phyloP scores from a whole-genome alignment of 192 early-diverging fungal genomes.

The Backusella circina region DNA sequence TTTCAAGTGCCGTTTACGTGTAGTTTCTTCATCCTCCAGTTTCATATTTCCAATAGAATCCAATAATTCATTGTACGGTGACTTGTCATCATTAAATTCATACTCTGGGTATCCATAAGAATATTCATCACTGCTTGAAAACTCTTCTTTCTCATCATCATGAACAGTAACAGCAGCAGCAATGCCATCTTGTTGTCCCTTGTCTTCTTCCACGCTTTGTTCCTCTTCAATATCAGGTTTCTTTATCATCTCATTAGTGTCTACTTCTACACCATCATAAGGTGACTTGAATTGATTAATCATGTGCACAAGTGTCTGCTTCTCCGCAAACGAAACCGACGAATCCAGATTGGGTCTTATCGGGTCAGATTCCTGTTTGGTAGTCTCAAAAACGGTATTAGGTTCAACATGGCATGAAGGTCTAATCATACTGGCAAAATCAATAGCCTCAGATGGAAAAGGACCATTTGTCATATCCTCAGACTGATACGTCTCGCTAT shows the following conservation, averaged over 20 bases:
- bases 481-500: not conserved
- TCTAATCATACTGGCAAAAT: not conserved
- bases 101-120: not conserved
- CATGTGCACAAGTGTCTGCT: conserved; percentile 14
- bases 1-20: not conserved
- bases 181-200: not conserved
- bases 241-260: not conserved
- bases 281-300: conserved; percentile 21
- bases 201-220: not conserved
- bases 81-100: not conserved
- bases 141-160: not conserved
- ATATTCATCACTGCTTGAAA: not conserved
- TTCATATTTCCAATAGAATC: not conserved
- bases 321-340: not conserved
- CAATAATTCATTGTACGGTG: conserved; percentile 17
- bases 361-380: not conserved
- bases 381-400: conserved; percentile 9
- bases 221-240: not conserved
- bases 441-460: conserved; percentile 7
- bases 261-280: not conserved
- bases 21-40: not conserved
- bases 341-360: not conserved
- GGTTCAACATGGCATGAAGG: not conserved
- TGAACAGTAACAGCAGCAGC: too few relatives aligned
- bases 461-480: not conserved